These are phyloP conservation scores for Acanthamoeba healyi DNA, from an alignment of 208 protist species.

Conservation along the genomic window DNA sequence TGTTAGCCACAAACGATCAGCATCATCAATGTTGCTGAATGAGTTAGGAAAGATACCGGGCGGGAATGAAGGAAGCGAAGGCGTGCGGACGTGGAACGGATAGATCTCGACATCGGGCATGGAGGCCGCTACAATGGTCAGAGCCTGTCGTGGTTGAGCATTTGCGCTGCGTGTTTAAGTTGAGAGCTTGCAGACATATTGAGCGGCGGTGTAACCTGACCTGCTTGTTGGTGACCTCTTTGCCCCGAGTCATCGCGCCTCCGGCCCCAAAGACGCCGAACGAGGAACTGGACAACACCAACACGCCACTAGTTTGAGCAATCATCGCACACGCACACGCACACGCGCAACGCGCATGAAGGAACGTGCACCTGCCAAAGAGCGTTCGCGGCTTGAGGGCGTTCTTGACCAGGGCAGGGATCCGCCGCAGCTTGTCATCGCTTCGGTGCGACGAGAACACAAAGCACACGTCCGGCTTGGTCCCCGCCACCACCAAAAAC, in stretches of 20 bases:
- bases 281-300: not conserved
- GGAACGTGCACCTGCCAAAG: constrained; percentile 55
- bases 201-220: not conserved
- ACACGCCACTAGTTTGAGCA: no score
- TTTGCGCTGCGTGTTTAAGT: no score
- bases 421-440: constrained; percentile 42
- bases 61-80: constrained; percentile 4
- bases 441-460: constrained; percentile 32
- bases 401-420: constrained; percentile 28
- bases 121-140: not conserved
- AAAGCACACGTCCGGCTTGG: constrained; percentile 54
- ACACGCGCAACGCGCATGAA: no score
- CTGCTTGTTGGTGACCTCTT: constrained; percentile 41
- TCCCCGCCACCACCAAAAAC: not conserved
- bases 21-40: no score
- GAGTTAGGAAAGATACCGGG: not conserved
- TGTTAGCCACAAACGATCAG: not conserved
- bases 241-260: not conserved
- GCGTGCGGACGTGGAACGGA: constrained; percentile 38
- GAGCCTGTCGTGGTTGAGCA: not conserved
- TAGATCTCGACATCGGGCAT: constrained; percentile 40
- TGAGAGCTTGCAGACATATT: no score
- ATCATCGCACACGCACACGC: not conserved
- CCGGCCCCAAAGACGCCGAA: constrained; percentile 27
- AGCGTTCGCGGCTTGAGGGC: constrained; percentile 33